These are phyloP conservation scores for Achaetomium macrosporum DNA, from an alignment of 2,329 filamentous ascomycete genomes.

Conservation along the genomic window DNA sequence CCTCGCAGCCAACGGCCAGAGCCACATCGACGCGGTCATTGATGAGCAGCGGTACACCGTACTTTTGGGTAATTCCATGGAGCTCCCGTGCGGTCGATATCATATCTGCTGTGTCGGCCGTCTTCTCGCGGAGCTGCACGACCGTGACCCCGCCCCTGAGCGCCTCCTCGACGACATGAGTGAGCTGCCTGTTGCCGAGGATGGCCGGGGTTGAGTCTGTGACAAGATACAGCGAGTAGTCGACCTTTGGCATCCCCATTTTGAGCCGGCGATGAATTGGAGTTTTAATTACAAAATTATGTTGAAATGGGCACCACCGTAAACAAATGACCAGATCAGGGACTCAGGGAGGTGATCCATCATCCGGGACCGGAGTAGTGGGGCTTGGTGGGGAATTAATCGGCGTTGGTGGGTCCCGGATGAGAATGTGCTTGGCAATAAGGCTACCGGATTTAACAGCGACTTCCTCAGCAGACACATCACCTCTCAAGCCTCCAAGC, in stretches of 20 bases:
- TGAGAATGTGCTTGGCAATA: background rate
- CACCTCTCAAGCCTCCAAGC: no score
- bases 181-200: slow-evolving; percentile 65
- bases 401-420: background rate
- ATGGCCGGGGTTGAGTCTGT: slow-evolving; percentile 88
- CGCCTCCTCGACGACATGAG: slow-evolving; percentile 67
- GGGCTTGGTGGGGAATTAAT: background rate
- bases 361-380: background rate
- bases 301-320: background rate
- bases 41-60: slow-evolving; percentile 75
- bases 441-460: no score
- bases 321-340: background rate
- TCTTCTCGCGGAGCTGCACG: slow-evolving; percentile 90
- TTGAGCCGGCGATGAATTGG: background rate
- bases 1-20: slow-evolving; percentile 77
- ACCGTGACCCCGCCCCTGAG: slow-evolving; percentile 75
- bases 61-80: slow-evolving; percentile 61
- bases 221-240: slow-evolving; percentile 84
- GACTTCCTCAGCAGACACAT: no score
- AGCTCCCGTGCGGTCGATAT: slow-evolving; percentile 65
- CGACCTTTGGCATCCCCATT: slow-evolving; percentile 35
- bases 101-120: slow-evolving; percentile 64
- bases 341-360: no score
- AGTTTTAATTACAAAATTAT: background rate
- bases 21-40: slow-evolving; percentile 92